Evolutionary conservation across 495 filamentous ascomycete species (phyloP), one percentile per base, ranked within the genome.

Genomic region (Penicillium nucicola): DNA sequence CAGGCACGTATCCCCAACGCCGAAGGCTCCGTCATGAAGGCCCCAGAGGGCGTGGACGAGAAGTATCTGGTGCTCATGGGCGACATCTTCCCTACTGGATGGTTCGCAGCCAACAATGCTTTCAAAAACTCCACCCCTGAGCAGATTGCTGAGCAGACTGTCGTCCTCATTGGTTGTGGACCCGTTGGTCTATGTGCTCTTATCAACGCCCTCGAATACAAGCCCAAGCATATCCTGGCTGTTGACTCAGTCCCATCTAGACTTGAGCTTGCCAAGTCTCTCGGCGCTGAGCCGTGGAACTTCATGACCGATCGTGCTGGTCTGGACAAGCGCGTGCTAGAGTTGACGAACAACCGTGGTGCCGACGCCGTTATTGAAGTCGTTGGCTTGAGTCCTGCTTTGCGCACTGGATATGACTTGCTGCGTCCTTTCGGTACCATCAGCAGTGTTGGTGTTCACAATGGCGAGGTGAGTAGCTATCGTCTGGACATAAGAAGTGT

Each of bases 321-420:
- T 4, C 71, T 96, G 67, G 73, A 85, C 36, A 74, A 77, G 61
- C 77, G 88, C 37, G 84, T 97, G 18, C 76, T 79, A 61, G 89
- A 92, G 57, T 76, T 86, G 45, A 96, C 89, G 0, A 79, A 86
- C 8, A 90, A 90, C 0, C 75, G 93, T 23, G 93, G 93, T 3
- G 93, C 91, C 0, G 93, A 98, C 76, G 85, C 86, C 4, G 86
- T 95, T 9, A 84, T 97, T 58, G 93, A 98, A 69, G 88, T 95
- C 6, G 93, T 98, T 7, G 93, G 93, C 1, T 68, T 89, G 57
- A 91, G 85, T 44, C 83, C 86, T 45, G 93, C 93, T 14, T 68
- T 97, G 62, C 82, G 78, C 64, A 90, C 89, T 47, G 89, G 83
- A 0, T 96, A 88, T 67, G 91, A 97, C 36, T 69, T 96, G 33